Evolutionary conservation across 441 rosid species (phyloP), one percentile per base, ranked within the genome.

Genomic region (Pelargonium fulgidum): DNA sequence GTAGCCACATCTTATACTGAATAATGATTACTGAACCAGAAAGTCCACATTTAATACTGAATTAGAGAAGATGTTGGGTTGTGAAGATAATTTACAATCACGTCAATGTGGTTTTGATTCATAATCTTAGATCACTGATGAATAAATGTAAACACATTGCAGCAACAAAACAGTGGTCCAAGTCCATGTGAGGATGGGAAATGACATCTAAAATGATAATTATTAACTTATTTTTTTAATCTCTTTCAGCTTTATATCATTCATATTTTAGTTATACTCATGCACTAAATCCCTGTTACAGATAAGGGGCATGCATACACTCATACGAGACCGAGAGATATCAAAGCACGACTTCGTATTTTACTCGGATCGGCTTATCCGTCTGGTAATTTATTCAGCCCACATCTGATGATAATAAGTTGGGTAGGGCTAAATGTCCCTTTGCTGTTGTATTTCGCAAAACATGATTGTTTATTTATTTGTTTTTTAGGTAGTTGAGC

Each of bases 281-380:
- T 52, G 58, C 58, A n/a, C 58, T 52, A 52, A 52, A 52, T 52
- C 16, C 59, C 14, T 14, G 17, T 73, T 66, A 70, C 90, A 94
- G 99, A 94, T 94, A 74, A 82, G 97, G 83, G 99, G 97, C 67
- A 91, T 94, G 99, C 99, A 94, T 73, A 94, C 99, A 72, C 83
- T 94, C 78, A 92, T 94, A 74, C 92, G 99, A 64, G 97, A 94
- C 83, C 80, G 72, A 68, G 97, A 87, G 64, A 91, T 91, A 82
- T 88, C 99, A 39, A 91, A 94, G 84, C 97, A 91, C 76, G 99
- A 94, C 79, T 94, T 94, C 69, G 92, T 91, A 36, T 94, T 94
- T 82, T 94, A 94, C 76, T 94, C 99, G 7, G 99, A 94, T 74
- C 89, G 97, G 41, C 94, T 94, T 50, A 94, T 88, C 77, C 92